These are phyloP conservation scores for Laburnicola sp. DNA, from an alignment of 2,329 filamentous ascomycete species.

Conservation along the genomic window DNA sequence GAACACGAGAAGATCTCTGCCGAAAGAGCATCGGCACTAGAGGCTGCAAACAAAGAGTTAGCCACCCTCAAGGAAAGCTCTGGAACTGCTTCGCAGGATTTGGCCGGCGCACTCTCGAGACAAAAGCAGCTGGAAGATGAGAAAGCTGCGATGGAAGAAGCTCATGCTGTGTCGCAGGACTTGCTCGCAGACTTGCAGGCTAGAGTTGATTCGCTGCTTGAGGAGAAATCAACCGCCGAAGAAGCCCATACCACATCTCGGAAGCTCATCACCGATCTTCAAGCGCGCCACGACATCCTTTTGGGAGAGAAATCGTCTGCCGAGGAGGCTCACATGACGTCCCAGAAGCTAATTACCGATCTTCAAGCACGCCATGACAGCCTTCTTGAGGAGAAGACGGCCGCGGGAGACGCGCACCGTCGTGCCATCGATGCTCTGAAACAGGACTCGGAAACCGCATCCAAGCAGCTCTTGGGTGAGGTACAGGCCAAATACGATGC, in stretches of 20 bases:
- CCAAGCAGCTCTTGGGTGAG: slow-evolving; percentile 32
- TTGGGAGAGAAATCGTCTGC: slow-evolving; percentile 22
- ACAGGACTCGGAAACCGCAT: slow-evolving; percentile 31
- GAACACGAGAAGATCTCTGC: slow-evolving; percentile 28
- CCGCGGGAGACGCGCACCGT: slow-evolving; percentile 34
- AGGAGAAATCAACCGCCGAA: slow-evolving; percentile 23
- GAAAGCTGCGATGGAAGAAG: slow-evolving; percentile 25
- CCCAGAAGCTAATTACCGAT: slow-evolving; percentile 32
- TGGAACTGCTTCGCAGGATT: slow-evolving; percentile 26
- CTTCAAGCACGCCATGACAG: slow-evolving; percentile 36
- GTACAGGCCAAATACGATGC: slow-evolving; percentile 31
- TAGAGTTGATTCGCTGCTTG: slow-evolving; percentile 23
- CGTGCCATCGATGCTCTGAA: slow-evolving; percentile 36
- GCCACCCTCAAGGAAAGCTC: slow-evolving; percentile 24
- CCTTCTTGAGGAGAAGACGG: slow-evolving; percentile 34
- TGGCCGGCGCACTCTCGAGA: slow-evolving; percentile 28
- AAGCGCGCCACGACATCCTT: slow-evolving; percentile 23
- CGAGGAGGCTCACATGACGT: slow-evolving; percentile 22
- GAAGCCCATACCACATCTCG: slow-evolving; percentile 20
- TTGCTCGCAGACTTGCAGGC: slow-evolving; percentile 28
- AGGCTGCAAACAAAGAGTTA: slow-evolving; percentile 26
- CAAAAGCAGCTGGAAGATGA: slow-evolving; percentile 30
- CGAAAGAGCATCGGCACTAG: slow-evolving; percentile 26
- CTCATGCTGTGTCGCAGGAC: slow-evolving; percentile 26
- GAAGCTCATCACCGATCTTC: slow-evolving; percentile 22